Base-by-base conservation (phyloP, 306 rosid genomes). In the Styphnolobium japonicum region DNA sequence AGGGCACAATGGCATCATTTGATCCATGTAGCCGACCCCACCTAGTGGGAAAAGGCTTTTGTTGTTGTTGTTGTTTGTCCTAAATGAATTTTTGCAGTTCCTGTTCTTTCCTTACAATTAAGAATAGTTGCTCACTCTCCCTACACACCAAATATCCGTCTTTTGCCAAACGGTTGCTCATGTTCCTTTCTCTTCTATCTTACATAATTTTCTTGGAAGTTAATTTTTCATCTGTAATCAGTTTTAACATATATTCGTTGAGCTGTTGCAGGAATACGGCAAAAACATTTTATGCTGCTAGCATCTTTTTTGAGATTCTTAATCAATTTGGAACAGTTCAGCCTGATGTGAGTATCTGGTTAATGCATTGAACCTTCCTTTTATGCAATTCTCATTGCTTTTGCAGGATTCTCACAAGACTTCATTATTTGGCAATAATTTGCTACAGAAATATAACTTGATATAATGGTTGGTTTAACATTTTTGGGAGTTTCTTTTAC, bases 261-360 rank as follows among this genome's bases (percentile, higher is more conserved):
- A 31, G 53, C 51, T 57, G 34, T 81, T 80, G 40, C 86, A 90
- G 92, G 90, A 86, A 61, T 84, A 90, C 92, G 27, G 92, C 94
- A 31, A 90, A 90, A 86, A 90, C 90, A 45, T 90, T 90, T 83
- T 90, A 90, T 69, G 94, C 91, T 39, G 99, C 99, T 55, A 93
- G 98, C 92, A 93, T 96, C 72, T 96, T 96, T 83, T 93, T 96
- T 80, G 99, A 96, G 90, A 90, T 96, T 85, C 74, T 91, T 79
- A 88, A 92, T 81, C 99, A 96, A 83, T 96, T 96, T 75, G 98
- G 99, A 34, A 52, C 39, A 25, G 84, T 91, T 81, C 97, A 82
- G 78, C 97, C 98, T 53, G 97, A 96, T 87, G 99, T 96, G 73
- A 75, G 99, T 90, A 82, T 79, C 83, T 73, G 55, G 48, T 55